Evolutionary conservation across 2,329 filamentous ascomycete genomes (phyloP).

Genomic region (Stagonosporopsis vannaccii): DNA sequence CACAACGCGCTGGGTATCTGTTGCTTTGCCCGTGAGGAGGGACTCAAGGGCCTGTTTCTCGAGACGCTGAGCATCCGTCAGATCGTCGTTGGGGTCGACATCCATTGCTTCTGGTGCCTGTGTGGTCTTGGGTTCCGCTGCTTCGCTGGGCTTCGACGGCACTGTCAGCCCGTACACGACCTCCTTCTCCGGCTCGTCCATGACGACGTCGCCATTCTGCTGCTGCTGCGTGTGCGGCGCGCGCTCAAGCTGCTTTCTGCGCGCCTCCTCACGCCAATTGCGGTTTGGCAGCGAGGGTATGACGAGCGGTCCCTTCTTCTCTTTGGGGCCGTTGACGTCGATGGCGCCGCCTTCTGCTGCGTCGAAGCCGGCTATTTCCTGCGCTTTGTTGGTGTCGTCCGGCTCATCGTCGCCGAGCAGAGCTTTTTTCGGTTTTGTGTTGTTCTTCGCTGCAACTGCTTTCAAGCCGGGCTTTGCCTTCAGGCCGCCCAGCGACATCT

Average conservation of each 20-base stretch:
- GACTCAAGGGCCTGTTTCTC: slow-evolving; percentile 64
- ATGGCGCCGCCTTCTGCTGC: slow-evolving; percentile 59
- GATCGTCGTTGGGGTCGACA: slow-evolving; percentile 37
- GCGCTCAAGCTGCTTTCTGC: slow-evolving; percentile 64
- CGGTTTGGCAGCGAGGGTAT: slow-evolving; percentile 67
- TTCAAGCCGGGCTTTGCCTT: slow-evolving; percentile 41
- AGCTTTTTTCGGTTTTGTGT: slow-evolving; percentile 37
- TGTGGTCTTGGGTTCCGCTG: slow-evolving; percentile 13
- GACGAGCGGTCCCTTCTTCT: slow-evolving; percentile 58
- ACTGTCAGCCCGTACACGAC: slow-evolving; percentile 63
- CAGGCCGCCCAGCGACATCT: slow-evolving; percentile 42
- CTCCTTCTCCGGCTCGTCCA: slow-evolving; percentile 49
- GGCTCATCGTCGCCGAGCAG: slow-evolving; percentile 43
- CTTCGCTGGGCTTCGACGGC: slow-evolving; percentile 32
- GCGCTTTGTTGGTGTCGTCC: slow-evolving; percentile 33
- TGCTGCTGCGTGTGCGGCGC: slow-evolving; percentile 59
- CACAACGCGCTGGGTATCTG: slow-evolving; percentile 49
- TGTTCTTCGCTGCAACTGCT: slow-evolving; percentile 22
- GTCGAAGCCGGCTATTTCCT: slow-evolving; percentile 64
- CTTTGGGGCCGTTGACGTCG: slow-evolving; percentile 43
- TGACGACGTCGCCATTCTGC: slow-evolving; percentile 37
- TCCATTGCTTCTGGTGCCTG: slow-evolving; percentile 33
- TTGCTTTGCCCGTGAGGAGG: slow-evolving; percentile 50
- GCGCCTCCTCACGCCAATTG: slow-evolving; percentile 66
- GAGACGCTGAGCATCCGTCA: slow-evolving; percentile 40